Conservation (phyloP, 148 eudicot genomes). For the Rhododendron vialii region DNA sequence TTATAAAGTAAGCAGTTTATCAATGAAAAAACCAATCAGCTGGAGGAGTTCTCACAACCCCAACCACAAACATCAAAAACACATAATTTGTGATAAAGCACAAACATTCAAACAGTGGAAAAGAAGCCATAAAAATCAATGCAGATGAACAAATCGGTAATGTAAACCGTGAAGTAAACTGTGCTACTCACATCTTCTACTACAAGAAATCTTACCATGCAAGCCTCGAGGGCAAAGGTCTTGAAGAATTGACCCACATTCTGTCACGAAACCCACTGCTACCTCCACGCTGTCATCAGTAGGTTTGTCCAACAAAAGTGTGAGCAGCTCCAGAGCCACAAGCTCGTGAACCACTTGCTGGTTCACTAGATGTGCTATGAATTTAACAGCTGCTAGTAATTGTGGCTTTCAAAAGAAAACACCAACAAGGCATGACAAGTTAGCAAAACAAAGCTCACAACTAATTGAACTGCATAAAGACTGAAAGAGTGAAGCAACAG, state of each 20-base stretch:
- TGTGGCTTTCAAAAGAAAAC: conserved; percentile 51
- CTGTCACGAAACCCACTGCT: conserved; percentile 90
- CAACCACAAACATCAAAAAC: background rate
- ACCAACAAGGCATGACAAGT: background rate
- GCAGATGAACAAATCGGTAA: background rate
- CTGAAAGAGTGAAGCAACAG: background rate
- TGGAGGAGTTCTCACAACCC: background rate
- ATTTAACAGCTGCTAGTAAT: conserved; percentile 83
- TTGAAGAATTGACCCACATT: conserved; percentile 87
- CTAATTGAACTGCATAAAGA: background rate
- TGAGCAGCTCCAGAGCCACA: conserved; percentile 79
- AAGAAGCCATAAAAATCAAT: background rate
- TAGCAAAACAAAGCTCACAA: background rate
- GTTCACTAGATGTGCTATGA: conserved; percentile 88
- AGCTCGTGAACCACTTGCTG: conserved; percentile 94
- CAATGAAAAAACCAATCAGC: background rate
- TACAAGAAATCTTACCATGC: conserved; percentile 54
- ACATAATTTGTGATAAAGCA: background rate
- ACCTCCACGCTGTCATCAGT: conserved; percentile 97
- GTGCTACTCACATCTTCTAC: background rate
- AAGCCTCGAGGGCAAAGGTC: conserved; percentile 74
- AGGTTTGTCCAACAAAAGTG: conserved; percentile 68
- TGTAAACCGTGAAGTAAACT: background rate
- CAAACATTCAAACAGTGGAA: background rate
- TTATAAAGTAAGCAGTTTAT: background rate